Conservation (phyloP, 1,284 basidiomycete genomes). For the Trichosporon coremiiforme region DNA sequence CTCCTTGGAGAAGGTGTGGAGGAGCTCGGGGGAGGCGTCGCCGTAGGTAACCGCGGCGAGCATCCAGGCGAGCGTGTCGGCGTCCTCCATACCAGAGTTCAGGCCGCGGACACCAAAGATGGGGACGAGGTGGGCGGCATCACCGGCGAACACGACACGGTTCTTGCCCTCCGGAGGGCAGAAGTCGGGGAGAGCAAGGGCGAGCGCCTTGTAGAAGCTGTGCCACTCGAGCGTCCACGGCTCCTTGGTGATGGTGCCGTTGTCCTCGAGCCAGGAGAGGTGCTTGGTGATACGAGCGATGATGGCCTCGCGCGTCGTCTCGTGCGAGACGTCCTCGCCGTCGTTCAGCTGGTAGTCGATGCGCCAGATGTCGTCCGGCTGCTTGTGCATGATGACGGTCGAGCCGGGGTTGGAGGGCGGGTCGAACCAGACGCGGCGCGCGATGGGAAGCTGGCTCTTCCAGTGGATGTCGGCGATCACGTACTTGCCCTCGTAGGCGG, state of each 20-base stretch:
- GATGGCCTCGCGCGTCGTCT: conserved; percentile 31
- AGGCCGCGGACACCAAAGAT: conserved; percentile 33
- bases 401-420: conserved; percentile 31
- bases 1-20: conserved; percentile 29
- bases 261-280: conserved; percentile 33
- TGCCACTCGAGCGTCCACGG: conserved; percentile 35
- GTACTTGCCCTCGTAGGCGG: conserved; percentile 32
- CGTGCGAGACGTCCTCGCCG: conserved; percentile 26
- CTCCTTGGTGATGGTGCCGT: conserved; percentile 33
- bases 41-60: conserved; percentile 26
- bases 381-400: conserved; percentile 35
- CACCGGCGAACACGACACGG: conserved; percentile 30
- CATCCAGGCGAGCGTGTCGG: conserved; percentile 33
- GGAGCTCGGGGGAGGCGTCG: conserved; percentile 27
- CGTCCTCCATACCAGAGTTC: conserved; percentile 33
- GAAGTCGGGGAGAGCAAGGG: conserved; percentile 27
- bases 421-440: conserved; percentile 32
- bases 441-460: conserved; percentile 27
- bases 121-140: conserved; percentile 33
- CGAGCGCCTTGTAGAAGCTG: conserved; percentile 33
- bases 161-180: conserved; percentile 5
- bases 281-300: conserved; percentile 30
- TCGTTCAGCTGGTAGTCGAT: conserved; percentile 33
- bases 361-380: conserved; percentile 34
- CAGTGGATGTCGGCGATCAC: conserved; percentile 35